Conservation (phyloP, 495 filamentous ascomycete species). For the Trichoderma asperelloides region DNA sequence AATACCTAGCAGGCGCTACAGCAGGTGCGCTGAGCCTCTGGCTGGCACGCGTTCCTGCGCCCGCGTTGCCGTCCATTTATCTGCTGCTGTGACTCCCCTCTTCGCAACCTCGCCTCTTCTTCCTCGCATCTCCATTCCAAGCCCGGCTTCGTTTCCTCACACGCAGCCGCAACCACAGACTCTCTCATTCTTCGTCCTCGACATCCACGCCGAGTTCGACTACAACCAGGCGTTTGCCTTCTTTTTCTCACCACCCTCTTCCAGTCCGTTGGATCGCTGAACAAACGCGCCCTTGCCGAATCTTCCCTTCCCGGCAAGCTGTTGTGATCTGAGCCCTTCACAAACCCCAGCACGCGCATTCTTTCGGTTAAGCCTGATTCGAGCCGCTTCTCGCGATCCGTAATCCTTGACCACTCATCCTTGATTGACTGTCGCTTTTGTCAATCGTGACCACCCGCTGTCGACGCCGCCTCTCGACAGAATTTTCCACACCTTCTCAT, state of each 20-base stretch:
- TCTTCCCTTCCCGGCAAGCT: not conserved
- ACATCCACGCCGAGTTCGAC: not conserved
- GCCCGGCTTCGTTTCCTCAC: constrained; percentile 11
- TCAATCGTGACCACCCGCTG: constrained; percentile 5
- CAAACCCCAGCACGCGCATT: not conserved
- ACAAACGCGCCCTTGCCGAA: constrained; percentile 1
- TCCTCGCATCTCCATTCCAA: constrained; percentile 10
- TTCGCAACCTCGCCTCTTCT: constrained; percentile 14
- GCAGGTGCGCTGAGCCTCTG: not conserved
- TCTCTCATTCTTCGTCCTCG: not conserved
- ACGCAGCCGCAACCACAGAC: constrained; percentile 10
- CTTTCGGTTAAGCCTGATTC: not conserved
- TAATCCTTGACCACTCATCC: not conserved
- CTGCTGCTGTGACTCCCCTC: constrained; percentile 9
- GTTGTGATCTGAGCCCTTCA: not conserved
- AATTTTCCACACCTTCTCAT: constrained; percentile 9
- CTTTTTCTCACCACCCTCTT: constrained; percentile 10
- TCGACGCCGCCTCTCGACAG: not conserved
- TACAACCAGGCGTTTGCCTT: not conserved
- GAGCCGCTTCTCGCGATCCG: not conserved
- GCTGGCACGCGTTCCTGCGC: constrained; percentile 7
- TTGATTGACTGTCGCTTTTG: constrained; percentile 1
- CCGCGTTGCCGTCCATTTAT: not conserved
- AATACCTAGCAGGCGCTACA: not conserved
- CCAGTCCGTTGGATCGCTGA: not conserved